Percentiles rank a stretch among this genome's conserved stretches.
Conservation (phyloP, 1,139 yeast species). For the Pichia sp. region DNA sequence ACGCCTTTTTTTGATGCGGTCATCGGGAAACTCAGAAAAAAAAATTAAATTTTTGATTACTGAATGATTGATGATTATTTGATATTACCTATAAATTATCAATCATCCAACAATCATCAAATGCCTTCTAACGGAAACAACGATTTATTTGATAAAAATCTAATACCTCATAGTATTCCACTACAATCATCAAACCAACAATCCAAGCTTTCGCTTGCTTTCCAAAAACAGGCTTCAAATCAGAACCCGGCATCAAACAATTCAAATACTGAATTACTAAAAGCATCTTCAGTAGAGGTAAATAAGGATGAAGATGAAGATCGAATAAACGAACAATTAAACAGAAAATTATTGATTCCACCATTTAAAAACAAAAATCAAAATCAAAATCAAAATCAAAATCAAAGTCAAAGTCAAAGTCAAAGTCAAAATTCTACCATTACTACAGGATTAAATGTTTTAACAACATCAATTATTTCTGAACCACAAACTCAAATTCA, state of each 20-base stretch:
- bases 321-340: constrained; percentile 7
- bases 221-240: constrained; percentile 15
- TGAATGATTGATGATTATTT: no score
- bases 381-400: not conserved
- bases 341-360: constrained; percentile 4
- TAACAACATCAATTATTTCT: constrained; percentile 11
- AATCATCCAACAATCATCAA: not conserved
- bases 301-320: not conserved
- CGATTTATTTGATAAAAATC: not conserved
- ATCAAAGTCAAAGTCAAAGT: no score
- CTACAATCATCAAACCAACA: not conserved
- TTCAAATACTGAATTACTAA: not conserved
- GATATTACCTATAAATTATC: not conserved
- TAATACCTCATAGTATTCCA: not conserved
- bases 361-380: not conserved
- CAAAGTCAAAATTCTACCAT: not conserved
- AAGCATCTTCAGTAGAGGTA: not conserved
- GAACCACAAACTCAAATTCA: constrained; percentile 11
- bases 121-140: not conserved
- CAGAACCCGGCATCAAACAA: constrained; percentile 10
- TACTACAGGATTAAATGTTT: constrained; percentile 13
- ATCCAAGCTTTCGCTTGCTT: constrained; percentile 28
- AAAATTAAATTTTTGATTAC: no score
- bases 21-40: no score
- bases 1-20: no score